A percentile compares a stretch with the other conserved stretches of the same genome.
phyloP scores from a whole-genome alignment of 108 stramenopile genomes.

The Ochromonas danica region DNA sequence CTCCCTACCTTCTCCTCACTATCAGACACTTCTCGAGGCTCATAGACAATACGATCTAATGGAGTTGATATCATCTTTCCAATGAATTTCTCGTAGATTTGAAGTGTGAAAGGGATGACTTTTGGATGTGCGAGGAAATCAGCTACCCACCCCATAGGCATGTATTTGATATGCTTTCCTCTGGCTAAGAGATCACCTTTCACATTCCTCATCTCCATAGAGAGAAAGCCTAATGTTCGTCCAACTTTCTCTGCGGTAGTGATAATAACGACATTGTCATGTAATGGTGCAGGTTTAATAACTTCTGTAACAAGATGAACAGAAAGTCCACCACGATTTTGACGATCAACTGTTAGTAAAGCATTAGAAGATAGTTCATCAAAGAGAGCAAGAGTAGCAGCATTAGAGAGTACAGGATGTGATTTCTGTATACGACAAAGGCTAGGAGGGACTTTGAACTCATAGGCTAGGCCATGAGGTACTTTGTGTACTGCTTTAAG shows the following conservation, averaged over 20 bases:
- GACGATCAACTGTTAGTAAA: background rate
- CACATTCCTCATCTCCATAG: background rate
- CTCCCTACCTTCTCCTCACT: background rate
- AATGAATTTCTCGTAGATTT: background rate
- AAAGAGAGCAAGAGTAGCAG: conserved; percentile 6
- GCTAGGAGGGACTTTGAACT: too few relatives aligned
- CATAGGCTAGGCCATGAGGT: too few relatives aligned
- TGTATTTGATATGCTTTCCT: conserved; percentile 19
- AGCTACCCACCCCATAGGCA: background rate
- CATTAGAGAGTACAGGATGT: too few relatives aligned
- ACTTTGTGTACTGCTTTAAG: too few relatives aligned
- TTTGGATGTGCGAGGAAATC: background rate
- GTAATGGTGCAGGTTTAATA: background rate
- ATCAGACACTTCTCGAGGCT: background rate
- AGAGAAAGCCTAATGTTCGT: background rate
- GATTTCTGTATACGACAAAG: too few relatives aligned
- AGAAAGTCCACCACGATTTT: background rate
- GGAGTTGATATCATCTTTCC: background rate
- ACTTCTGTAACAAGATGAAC: background rate
- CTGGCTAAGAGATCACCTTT: background rate
- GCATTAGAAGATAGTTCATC: background rate
- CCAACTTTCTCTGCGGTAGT: background rate
- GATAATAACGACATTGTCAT: background rate
- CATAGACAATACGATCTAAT: background rate
- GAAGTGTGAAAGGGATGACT: background rate